Conservation (phyloP, 2,329 filamentous ascomycete genomes). For the Trichophyton rubrum region DNA sequence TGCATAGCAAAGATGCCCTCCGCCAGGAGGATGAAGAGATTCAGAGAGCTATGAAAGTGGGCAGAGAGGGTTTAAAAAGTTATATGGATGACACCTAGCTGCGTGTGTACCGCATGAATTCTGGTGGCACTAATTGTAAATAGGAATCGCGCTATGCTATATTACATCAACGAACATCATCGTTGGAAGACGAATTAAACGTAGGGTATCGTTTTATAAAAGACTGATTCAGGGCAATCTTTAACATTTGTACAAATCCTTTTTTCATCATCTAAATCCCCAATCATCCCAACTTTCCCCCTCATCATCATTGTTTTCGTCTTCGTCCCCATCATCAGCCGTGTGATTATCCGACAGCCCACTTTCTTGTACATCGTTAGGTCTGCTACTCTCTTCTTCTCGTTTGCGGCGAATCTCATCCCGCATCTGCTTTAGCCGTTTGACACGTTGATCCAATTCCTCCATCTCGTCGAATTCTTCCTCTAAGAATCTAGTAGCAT, state of each 20-base stretch:
- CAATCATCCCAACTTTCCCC: slow-evolving; percentile 39
- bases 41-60: slow-evolving; percentile 32
- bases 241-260: too few relatives aligned
- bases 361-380: slow-evolving; percentile 21
- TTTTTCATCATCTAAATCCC: slow-evolving; percentile 20
- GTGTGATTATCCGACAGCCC: slow-evolving; percentile 39
- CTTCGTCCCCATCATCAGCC: slow-evolving; percentile 36
- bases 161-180: neutral
- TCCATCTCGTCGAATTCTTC: slow-evolving; percentile 77
- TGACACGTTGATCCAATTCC: slow-evolving; percentile 59
- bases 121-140: neutral
- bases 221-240: neutral
- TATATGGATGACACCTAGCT: slow-evolving; percentile 7
- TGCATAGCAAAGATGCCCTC: slow-evolving; percentile 31
- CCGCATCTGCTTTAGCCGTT: slow-evolving; percentile 54
- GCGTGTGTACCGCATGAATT: neutral
- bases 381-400: slow-evolving; percentile 19
- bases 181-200: neutral
- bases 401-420: slow-evolving; percentile 46
- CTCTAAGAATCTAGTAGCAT: slow-evolving; percentile 59
- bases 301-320: slow-evolving; percentile 34
- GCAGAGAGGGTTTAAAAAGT: slow-evolving; percentile 31
- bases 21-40: slow-evolving; percentile 34
- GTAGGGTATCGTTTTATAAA: neutral
- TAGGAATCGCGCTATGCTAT: neutral